These are phyloP conservation scores for Phytopythium mirpurense DNA, from an alignment of 352 stramenopile genomes.

Conservation along the genomic window DNA sequence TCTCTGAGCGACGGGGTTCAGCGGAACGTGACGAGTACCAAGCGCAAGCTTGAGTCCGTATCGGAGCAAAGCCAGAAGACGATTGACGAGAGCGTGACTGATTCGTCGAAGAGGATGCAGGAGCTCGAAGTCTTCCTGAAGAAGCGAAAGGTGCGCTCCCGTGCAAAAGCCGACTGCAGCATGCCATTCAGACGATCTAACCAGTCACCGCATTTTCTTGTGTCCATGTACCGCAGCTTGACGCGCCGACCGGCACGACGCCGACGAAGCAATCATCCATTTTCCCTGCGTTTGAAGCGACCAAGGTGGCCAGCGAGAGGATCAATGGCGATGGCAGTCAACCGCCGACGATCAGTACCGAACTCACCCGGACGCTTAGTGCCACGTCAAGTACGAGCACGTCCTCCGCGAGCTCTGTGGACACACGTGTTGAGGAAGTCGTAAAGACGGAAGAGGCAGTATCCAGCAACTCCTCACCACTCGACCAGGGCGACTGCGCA, in stretches of 20 bases:
- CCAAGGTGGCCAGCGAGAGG: constrained; percentile 16
- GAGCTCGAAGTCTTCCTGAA: constrained; percentile 41
- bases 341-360: not conserved
- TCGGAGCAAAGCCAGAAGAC: constrained; percentile 20
- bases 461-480: not conserved
- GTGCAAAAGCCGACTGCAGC: not conserved
- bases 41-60: constrained; percentile 20
- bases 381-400: not conserved
- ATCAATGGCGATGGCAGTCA: not conserved
- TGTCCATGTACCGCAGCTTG: constrained; percentile 17
- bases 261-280: constrained; percentile 32
- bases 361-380: constrained; percentile 9
- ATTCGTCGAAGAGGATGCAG: constrained; percentile 26
- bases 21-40: constrained; percentile 22
- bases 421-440: constrained; percentile 11
- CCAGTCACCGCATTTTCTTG: not conserved
- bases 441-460: not conserved
- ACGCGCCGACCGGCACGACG: constrained; percentile 28
- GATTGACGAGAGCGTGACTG: constrained; percentile 18
- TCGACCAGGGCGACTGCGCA: constrained; percentile 1
- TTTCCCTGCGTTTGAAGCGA: constrained; percentile 43
- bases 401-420: constrained; percentile 1
- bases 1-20: constrained; percentile 25
- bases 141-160: constrained; percentile 35
- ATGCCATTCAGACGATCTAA: not conserved